A percentile compares a stretch with the other conserved stretches of the same genome.
These are phyloP conservation scores for Macrophomina pseudophaseolina DNA, from an alignment of 2,329 filamentous ascomycete genomes.

Conservation along the genomic window DNA sequence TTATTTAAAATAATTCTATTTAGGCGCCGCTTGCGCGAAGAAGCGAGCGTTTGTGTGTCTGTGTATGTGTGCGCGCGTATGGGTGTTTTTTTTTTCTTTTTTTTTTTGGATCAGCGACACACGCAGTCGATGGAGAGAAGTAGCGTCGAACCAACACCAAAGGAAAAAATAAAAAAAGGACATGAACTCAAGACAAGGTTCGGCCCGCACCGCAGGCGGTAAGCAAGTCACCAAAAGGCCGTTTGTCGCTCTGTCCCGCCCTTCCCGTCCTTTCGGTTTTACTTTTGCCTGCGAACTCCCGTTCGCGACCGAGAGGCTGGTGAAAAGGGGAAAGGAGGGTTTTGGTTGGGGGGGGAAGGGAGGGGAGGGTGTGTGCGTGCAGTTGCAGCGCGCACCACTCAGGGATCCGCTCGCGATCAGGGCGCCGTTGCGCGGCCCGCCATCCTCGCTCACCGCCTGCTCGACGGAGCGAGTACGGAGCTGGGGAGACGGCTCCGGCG, in stretches of 20 bases:
- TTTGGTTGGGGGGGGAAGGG: too few species aligned
- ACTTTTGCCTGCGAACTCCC: neutral
- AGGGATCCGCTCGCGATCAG: neutral
- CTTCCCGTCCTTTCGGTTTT: neutral
- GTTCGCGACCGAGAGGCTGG: neutral
- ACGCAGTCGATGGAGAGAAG: neutral
- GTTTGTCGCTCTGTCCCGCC: neutral
- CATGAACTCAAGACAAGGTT: constrained; percentile 24
- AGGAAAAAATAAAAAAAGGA: neutral
- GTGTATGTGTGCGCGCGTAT: too few species aligned
- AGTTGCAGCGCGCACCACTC: neutral
- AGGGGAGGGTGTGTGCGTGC: too few species aligned
- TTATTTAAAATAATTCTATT: neutral
- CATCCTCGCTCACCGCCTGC: neutral
- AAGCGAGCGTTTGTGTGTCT: neutral
- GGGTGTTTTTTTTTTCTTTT: too few species aligned
- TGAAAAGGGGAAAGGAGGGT: too few species aligned
- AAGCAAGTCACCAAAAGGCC: neutral
- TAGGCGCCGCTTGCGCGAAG: constrained; percentile 4
- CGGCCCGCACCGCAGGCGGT: constrained; percentile 25
- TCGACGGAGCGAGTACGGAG: neutral
- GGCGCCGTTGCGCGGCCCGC: neutral
- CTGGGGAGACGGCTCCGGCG: neutral
- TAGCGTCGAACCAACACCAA: neutral
- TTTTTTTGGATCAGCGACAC: neutral